Conservation (phyloP, 2,329 filamentous ascomycete species). For the Calonectria hongkongensis region DNA sequence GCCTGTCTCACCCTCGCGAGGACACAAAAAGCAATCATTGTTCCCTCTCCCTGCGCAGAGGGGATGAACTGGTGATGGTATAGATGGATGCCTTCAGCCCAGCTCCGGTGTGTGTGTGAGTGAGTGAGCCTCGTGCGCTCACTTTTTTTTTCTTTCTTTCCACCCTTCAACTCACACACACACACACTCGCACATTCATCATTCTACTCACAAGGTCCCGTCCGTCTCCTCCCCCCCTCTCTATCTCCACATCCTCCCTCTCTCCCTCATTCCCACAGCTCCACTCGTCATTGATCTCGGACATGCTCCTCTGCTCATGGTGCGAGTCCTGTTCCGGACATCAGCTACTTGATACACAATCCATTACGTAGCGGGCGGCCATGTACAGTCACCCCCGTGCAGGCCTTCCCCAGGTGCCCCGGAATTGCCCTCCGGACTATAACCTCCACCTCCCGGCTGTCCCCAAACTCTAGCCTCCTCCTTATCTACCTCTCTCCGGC, state of each 20-base stretch:
- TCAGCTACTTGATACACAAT: constrained; percentile 15
- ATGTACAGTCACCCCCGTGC: constrained; percentile 13
- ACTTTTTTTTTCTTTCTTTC: not conserved
- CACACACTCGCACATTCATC: not conserved
- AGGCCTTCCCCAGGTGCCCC: constrained; percentile 22
- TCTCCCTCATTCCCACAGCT: not conserved
- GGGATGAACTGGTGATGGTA: not conserved
- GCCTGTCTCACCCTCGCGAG: constrained; percentile 3
- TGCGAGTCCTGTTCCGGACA: constrained; percentile 18
- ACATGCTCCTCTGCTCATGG: not conserved
- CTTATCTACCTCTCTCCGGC: constrained; percentile 16
- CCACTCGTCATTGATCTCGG: constrained; percentile 1
- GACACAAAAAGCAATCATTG: constrained; percentile 18
- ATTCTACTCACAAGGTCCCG: too few species aligned
- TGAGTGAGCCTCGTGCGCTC: not conserved
- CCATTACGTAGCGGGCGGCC: constrained; percentile 16
- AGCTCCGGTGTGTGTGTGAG: not conserved
- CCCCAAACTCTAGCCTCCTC: constrained; percentile 15
- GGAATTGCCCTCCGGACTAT: constrained; percentile 8
- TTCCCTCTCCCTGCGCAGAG: not conserved
- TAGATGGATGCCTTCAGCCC: constrained; percentile 1
- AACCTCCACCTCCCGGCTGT: constrained; percentile 17
- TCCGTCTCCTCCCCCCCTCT: not conserved
- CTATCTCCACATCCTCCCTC: not conserved
- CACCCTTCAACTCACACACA: not conserved